phyloP scores from a whole-genome alignment of 805 yeast species.

The Teunomyces aglyptinius region DNA sequence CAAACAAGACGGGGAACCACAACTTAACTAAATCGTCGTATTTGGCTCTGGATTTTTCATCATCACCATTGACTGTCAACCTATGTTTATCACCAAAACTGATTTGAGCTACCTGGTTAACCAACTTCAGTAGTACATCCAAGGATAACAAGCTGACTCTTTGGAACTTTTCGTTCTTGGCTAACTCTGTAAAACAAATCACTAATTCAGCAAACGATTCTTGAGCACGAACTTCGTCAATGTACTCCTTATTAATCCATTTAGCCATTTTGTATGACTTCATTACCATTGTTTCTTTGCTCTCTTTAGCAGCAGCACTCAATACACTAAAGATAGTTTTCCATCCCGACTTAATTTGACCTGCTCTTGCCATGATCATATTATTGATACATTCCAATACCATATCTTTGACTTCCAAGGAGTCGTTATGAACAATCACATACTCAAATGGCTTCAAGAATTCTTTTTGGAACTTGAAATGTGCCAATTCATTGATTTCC shows the following conservation, averaged over 20 bases:
- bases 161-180: constrained; percentile 82
- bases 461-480: constrained; percentile 93
- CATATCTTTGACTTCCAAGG: constrained; percentile 77
- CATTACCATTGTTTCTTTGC: constrained; percentile 55
- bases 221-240: constrained; percentile 62
- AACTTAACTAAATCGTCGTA: constrained; percentile 48
- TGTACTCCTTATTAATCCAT: constrained; percentile 58
- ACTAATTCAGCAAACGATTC: constrained; percentile 68
- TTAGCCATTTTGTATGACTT: constrained; percentile 64
- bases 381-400: constrained; percentile 86
- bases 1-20: constrained; percentile 85
- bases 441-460: constrained; percentile 88
- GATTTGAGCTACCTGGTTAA: constrained; percentile 54
- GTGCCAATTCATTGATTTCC: constrained; percentile 90
- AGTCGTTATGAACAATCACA: constrained; percentile 65
- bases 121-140: constrained; percentile 64
- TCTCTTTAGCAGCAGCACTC: constrained; percentile 65
- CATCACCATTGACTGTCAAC: constrained; percentile 11
- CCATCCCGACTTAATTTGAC: constrained; percentile 90
- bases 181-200: constrained; percentile 72
- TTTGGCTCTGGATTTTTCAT: constrained; percentile 14
- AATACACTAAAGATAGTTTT: constrained; percentile 78
- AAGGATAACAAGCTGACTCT: constrained; percentile 77
- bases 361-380: constrained; percentile 74
- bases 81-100: constrained; percentile 24